A percentile compares a stretch with the other conserved stretches of the same genome.
phyloP scores from a whole-genome alignment of 2,329 filamentous ascomycete species.

The Fusarium nygamai region DNA sequence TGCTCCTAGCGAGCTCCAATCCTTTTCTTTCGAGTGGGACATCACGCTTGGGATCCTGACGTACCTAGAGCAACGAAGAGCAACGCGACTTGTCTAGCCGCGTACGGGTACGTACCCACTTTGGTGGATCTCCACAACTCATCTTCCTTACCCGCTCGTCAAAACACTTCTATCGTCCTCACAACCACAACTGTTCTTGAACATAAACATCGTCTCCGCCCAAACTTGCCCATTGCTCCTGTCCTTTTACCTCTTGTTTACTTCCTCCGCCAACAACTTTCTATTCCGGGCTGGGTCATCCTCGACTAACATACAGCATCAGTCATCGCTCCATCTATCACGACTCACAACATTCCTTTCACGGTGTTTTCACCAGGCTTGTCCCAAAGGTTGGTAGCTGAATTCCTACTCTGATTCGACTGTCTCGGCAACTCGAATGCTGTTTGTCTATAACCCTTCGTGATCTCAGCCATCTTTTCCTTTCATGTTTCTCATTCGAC shows the following conservation, averaged over 20 bases:
- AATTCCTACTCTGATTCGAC: slow-evolving; percentile 42
- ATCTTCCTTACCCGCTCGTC: slow-evolving; percentile 49
- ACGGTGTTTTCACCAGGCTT: slow-evolving; percentile 48
- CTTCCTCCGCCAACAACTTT: slow-evolving; percentile 31
- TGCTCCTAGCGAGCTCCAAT: slow-evolving; percentile 33
- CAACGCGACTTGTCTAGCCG: slow-evolving; percentile 46
- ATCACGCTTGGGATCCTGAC: slow-evolving; percentile 43
- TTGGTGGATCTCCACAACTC: slow-evolving; percentile 34
- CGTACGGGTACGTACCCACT: slow-evolving; percentile 48
- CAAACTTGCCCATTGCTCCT: slow-evolving; percentile 39
- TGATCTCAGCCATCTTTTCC: slow-evolving; percentile 21
- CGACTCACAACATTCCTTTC: slow-evolving; percentile 51
- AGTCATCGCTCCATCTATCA: slow-evolving; percentile 43
- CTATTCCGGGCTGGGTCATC: slow-evolving; percentile 30
- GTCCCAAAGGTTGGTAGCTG: slow-evolving; percentile 49
- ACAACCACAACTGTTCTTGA: slow-evolving; percentile 45
- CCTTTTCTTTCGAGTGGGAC: slow-evolving; percentile 42
- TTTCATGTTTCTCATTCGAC: slow-evolving; percentile 25
- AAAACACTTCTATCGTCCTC: slow-evolving; percentile 51
- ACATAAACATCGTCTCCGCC: slow-evolving; percentile 50
- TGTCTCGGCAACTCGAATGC: slow-evolving; percentile 45
- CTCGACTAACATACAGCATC: slow-evolving; percentile 44
- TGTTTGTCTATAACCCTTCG: slow-evolving; percentile 7
- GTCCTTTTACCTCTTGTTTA: slow-evolving; percentile 40
- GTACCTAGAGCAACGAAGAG: slow-evolving; percentile 46